Conservation (phyloP, 495 filamentous ascomycete genomes). For the Pseudoneurospora amorphoporcata region DNA sequence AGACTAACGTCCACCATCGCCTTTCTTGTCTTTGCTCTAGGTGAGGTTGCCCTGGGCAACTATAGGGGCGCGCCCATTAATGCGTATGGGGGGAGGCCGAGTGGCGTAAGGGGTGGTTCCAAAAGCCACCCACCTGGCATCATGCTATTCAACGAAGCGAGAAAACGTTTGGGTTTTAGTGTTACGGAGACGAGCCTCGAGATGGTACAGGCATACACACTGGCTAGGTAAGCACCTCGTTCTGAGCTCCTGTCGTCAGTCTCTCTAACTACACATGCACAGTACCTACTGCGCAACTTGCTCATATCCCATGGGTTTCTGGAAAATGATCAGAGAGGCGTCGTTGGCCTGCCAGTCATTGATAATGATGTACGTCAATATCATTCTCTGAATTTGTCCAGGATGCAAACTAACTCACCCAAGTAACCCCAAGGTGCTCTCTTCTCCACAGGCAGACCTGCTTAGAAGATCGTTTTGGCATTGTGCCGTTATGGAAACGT, state of each 20-base stretch:
- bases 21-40: constrained; percentile 47
- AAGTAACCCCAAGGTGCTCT: constrained; percentile 38
- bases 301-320: constrained; percentile 44
- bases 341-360: constrained; percentile 44
- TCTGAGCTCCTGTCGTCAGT: not conserved
- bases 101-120: constrained; percentile 43
- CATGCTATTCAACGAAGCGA: constrained; percentile 48
- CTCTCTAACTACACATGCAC: constrained; percentile 1
- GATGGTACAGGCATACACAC: constrained; percentile 45
- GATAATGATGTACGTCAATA: constrained; percentile 32
- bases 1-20: constrained; percentile 39
- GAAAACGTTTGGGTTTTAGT: constrained; percentile 47
- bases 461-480: constrained; percentile 50
- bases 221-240: constrained; percentile 37
- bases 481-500: constrained; percentile 50
- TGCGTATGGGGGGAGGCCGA: constrained; percentile 32
- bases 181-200: constrained; percentile 44
- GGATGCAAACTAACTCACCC: constrained; percentile 6
- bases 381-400: not conserved
- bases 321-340: constrained; percentile 43
- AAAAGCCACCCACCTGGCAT: constrained; percentile 42
- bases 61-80: constrained; percentile 34
- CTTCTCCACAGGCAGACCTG: constrained; percentile 36
- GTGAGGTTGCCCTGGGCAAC: constrained; percentile 42
- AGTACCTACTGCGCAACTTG: constrained; percentile 45